Evolutionary conservation across 2,329 filamentous ascomycete species (phyloP), one percentile per base, ranked within the genome.

Genomic region (Ascocoryne sarcoides): DNA sequence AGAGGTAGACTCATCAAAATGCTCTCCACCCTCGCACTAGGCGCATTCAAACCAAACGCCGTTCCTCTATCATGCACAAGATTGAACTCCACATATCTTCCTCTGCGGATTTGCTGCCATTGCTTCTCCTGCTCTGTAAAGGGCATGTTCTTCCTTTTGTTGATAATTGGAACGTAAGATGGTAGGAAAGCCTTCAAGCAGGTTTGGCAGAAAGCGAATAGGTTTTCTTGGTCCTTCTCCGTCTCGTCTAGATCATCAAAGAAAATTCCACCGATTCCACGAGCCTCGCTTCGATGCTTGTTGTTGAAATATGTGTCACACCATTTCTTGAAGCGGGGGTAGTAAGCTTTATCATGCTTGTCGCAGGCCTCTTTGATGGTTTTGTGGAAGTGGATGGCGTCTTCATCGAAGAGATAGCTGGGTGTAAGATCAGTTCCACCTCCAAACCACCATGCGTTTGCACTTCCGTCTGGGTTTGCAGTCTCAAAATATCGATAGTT

Each of bases 401-500:
- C 92, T 62, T 98, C 92, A 54, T 95, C 90, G 65, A 95, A 96
- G 21, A 98, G 76, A 61, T 96, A 98, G 29, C 75, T 79, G 0
- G 92, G 92, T 10, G 92, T 98, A 52, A 98, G 66, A 63, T 98
- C 92, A 39, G 86, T 89, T 42, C 92, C 92, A 37, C 92, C 92
- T 49, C 92, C 92, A 57, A 95, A 98, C 92, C 92, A 98, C 90
- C 92, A 98, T 5, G 88, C 83, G 49, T 90, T 87, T 38, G 72
- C 81, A 50, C 72, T 83, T 32, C 84, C 87, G 54, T 90, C 82
- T 7, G 83, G 76, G 55, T 90, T 84, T 45, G 85, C 84, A 1
- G 92, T 98, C 69, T 98, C 92, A 59, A 98, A 98, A 66, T 98
- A 98, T 42, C 92, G 80, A 70, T 96, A 96, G 70, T 98, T 98